Percentiles rank a stretch among this genome's conserved stretches.
Conservation (phyloP, 2,329 filamentous ascomycete species). For the Neofusicoccum cordaticola region DNA sequence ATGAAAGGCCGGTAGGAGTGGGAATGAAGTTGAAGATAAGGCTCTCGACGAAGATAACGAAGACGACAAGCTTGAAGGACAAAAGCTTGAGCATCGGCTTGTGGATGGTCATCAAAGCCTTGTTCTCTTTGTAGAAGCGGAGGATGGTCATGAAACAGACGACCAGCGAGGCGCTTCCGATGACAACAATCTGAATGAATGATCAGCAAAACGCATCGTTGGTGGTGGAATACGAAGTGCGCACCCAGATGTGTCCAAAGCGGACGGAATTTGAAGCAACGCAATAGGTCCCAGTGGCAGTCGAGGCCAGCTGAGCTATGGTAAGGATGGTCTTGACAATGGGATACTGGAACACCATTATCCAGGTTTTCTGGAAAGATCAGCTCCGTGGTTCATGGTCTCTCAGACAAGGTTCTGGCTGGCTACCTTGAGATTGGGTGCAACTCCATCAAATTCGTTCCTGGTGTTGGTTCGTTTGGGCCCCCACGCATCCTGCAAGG, state of each 20-base stretch:
- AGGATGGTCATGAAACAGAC: slow-evolving; percentile 24
- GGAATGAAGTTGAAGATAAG: slow-evolving; percentile 26
- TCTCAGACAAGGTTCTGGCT: slow-evolving; percentile 13
- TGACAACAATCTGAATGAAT: slow-evolving; percentile 25
- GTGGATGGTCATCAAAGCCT: slow-evolving; percentile 13
- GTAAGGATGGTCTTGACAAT: slow-evolving; percentile 23
- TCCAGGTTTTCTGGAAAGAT: slow-evolving; percentile 22
- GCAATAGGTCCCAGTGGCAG: slow-evolving; percentile 26
- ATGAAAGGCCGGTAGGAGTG: slow-evolving; percentile 17
- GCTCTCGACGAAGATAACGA: slow-evolving; percentile 25
- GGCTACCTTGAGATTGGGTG: not conserved
- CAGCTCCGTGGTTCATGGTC: not conserved
- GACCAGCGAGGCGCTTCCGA: slow-evolving; percentile 18
- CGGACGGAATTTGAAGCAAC: not conserved
- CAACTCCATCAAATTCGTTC: not conserved
- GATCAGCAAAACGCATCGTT: not conserved
- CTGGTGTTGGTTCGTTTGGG: not conserved
- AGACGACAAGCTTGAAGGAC: slow-evolving; percentile 30
- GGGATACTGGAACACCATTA: slow-evolving; percentile 29
- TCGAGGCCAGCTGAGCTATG: slow-evolving; percentile 23
- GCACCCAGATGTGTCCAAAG: slow-evolving; percentile 7
- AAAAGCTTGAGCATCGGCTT: slow-evolving; percentile 24
- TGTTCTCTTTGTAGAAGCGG: slow-evolving; percentile 24
- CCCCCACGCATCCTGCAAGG: not conserved
- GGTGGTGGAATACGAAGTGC: slow-evolving; percentile 22